These are phyloP conservation scores for Trametes pubescens DNA, from an alignment of 1,284 basidiomycete genomes.

Conservation along the genomic window DNA sequence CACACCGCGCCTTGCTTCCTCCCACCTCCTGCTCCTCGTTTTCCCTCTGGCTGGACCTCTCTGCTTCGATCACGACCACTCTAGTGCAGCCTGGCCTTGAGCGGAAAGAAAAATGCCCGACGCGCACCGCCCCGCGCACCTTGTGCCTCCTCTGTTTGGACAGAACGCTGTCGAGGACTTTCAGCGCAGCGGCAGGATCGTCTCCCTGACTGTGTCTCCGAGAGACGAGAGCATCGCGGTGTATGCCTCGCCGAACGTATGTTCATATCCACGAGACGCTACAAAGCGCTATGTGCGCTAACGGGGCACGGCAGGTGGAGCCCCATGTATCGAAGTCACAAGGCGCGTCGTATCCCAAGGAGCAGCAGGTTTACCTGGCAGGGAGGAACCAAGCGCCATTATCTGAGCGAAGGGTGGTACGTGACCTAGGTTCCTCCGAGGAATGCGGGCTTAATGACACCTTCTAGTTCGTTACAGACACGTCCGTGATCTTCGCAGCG, in stretches of 20 bases:
- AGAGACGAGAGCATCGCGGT: constrained; percentile 41
- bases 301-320: constrained; percentile 25
- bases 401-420: constrained; percentile 44
- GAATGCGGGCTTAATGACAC: neutral
- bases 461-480: constrained; percentile 46
- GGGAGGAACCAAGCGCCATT: constrained; percentile 37
- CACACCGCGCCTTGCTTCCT: neutral
- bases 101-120: neutral
- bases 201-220: constrained; percentile 36
- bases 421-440: constrained; percentile 8
- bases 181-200: constrained; percentile 34
- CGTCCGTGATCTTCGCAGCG: constrained; percentile 44
- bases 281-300: neutral
- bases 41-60: neutral
- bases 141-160: constrained; percentile 40
- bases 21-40: neutral
- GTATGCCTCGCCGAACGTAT: constrained; percentile 36
- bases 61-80: neutral
- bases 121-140: constrained; percentile 14
- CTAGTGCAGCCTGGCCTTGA: neutral
- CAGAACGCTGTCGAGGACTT: constrained; percentile 34
- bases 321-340: constrained; percentile 26
- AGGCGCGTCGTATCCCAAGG: constrained; percentile 11
- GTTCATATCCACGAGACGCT: neutral
- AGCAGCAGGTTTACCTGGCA: constrained; percentile 39